Conservation (phyloP, 2,329 filamentous ascomycete species). For the Colletotrichum shisoi region DNA sequence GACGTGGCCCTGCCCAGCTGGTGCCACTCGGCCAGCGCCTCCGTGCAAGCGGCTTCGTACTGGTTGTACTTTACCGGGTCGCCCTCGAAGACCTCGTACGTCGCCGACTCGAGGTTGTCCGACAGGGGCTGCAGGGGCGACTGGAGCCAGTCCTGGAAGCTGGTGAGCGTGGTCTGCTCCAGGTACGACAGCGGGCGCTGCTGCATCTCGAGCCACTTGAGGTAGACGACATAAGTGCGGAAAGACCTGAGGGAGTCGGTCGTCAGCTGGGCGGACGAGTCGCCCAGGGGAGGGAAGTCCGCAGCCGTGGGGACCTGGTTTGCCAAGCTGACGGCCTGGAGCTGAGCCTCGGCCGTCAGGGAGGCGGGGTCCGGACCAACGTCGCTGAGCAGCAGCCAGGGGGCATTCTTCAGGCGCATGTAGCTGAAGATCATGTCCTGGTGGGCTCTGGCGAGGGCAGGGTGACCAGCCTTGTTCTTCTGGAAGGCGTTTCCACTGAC, state of each 20-base stretch:
- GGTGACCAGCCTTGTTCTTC: constrained; percentile 67
- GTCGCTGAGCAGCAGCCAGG: constrained; percentile 71
- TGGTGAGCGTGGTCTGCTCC: constrained; percentile 61
- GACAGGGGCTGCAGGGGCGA: constrained; percentile 92
- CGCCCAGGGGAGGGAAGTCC: constrained; percentile 74
- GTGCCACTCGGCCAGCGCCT: constrained; percentile 83
- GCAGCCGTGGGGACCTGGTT: constrained; percentile 52
- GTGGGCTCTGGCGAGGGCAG: constrained; percentile 67
- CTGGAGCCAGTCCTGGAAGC: constrained; percentile 91
- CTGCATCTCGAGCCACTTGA: constrained; percentile 82
- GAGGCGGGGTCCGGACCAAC: constrained; percentile 57
- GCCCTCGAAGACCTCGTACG: constrained; percentile 98
- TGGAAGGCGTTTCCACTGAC: constrained; percentile 64
- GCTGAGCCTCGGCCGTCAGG: constrained; percentile 31
- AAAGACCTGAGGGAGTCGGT: constrained; percentile 40
- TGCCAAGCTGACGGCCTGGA: constrained; percentile 35
- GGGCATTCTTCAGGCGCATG: constrained; percentile 69
- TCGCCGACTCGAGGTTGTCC: constrained; percentile 95
- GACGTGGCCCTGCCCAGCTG: constrained; percentile 76
- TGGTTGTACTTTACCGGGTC: constrained; percentile 98
- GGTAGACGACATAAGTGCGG: constrained; percentile 72
- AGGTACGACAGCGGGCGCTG: constrained; percentile 69
- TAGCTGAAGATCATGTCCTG: constrained; percentile 68
- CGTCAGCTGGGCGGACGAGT: constrained; percentile 57
- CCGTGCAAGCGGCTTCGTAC: constrained; percentile 85